Base-by-base conservation (phyloP, 1,284 basidiomycete genomes). In the Trichosporon sp. region DNA sequence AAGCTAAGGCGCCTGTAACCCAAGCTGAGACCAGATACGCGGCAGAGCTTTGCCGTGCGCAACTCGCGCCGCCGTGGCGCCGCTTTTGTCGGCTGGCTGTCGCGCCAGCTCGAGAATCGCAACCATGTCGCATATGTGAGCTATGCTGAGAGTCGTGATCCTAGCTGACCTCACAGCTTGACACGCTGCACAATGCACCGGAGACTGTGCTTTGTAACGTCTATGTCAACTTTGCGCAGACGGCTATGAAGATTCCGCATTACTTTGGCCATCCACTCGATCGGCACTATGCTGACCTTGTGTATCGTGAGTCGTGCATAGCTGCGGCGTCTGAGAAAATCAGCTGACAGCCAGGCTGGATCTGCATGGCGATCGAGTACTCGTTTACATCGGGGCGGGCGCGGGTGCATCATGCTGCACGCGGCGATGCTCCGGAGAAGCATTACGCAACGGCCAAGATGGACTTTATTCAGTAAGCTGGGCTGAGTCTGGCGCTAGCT, bases 211-310 rank as follows among this genome's bases (percentile, higher is more conserved):
- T 90, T 76, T 76, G 86, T 36, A 99, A 97, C 76, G 82, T 96
- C 9, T 94, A 93, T 75, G 88, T 94, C 77, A 90, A 88, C 72
- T 90, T 95, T 73, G 80, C 91, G n/a, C 78, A 95, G 25, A 85
- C 88, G 1, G 91, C 91, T 0, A 88, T 95, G 83, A 97, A 94
- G 81, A 89, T 94, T 83, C 87, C 91, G 59, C 85, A 86, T 59
- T 97, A 96, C 77, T 82, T 95, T 36, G 82, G 83, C 52, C 88
- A 85, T 86, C 82, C 83, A n/a, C 7, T 80, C 3, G 61, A 62
- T 56, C 9, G 54, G 9, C 32, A 59, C 19, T 63, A 60, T 29
- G 25, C 66, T 11, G 36, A 49, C 21, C 62, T 65, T 10, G 49
- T 73, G 34, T 64, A 62, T 46, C 33, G 68, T 68, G 52, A 56